Percentiles rank a stretch among this genome's conserved stretches.
Evolutionary conservation across 176 grass and related monocot species (phyloP).

Genomic region (Carex cristatella): DNA sequence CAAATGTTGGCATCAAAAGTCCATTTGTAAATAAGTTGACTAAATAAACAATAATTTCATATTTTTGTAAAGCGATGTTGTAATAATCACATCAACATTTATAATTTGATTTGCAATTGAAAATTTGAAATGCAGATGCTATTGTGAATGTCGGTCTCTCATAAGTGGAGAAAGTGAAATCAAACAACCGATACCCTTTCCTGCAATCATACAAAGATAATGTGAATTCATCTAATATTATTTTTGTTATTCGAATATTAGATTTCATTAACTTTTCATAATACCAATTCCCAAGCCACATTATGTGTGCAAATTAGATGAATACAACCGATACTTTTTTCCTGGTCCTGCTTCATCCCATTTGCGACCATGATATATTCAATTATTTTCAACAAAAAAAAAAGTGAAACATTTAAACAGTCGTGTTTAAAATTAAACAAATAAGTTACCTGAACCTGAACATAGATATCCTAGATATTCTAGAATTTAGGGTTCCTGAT

Average conservation of each 20-base stretch:
- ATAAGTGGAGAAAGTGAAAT: background rate
- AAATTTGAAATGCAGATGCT: too few relatives aligned
- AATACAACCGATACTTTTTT: too few relatives aligned
- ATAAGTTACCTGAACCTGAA: too few relatives aligned
- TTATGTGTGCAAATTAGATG: background rate
- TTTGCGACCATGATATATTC: background rate
- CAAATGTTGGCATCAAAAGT: too few relatives aligned
- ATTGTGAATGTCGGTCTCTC: background rate
- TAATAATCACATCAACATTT: too few relatives aligned
- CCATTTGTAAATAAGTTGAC: too few relatives aligned
- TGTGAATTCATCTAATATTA: background rate
- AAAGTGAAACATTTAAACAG: too few relatives aligned
- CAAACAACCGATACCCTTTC: background rate
- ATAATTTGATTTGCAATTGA: too few relatives aligned
- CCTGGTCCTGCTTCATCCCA: background rate
- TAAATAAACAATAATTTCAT: too few relatives aligned
- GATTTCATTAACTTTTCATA: background rate
- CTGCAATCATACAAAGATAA: background rate
- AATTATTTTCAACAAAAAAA: background rate
- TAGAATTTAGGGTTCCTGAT: background rate
- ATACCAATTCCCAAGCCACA: background rate
- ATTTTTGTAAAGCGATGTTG: too few relatives aligned
- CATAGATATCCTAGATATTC: background rate
- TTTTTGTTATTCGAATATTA: background rate
- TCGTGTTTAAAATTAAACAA: too few relatives aligned